A percentile compares a stretch with the other conserved stretches of the same genome.
Evolutionary conservation across 306 rosid species (phyloP).

Genomic region (Rosa lucieae): DNA sequence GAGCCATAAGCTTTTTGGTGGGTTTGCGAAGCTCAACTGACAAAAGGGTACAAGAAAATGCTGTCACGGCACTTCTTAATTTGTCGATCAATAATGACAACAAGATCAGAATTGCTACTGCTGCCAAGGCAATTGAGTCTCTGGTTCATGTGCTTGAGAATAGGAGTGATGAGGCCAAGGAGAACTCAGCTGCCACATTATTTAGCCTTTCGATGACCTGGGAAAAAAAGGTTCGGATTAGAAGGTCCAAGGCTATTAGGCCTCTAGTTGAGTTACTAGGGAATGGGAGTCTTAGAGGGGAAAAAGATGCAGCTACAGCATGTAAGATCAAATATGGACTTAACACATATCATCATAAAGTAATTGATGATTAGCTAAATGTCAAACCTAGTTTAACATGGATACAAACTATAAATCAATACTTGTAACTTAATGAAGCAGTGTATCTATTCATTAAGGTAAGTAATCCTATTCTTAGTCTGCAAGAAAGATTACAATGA

Average conservation of each 20-base stretch:
- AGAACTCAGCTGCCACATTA: slow-evolving; percentile 94
- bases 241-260: slow-evolving; percentile 82
- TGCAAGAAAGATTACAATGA: no score
- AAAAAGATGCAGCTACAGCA: slow-evolving; percentile 95
- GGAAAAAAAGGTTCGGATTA: slow-evolving; percentile 77
- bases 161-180: slow-evolving; percentile 89
- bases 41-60: slow-evolving; percentile 68
- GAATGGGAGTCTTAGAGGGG: slow-evolving; percentile 68
- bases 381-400: no score
- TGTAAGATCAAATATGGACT: no score
- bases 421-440: no score
- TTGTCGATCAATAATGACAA: slow-evolving; percentile 77
- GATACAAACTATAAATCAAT: no score
- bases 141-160: slow-evolving; percentile 73
- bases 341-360: no score
- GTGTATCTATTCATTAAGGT: no score
- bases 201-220: slow-evolving; percentile 81
- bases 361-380: no score
- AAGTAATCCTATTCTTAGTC: no score
- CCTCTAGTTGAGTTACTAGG: slow-evolving; percentile 88
- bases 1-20: slow-evolving; percentile 73
- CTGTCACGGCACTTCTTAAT: slow-evolving; percentile 90
- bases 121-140: slow-evolving; percentile 71
- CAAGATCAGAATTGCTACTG: slow-evolving; percentile 68
- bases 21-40: slow-evolving; percentile 62